Evolutionary conservation across 176 grass and related monocot species (phyloP).

Genomic region (Eragrostis curvula): DNA sequence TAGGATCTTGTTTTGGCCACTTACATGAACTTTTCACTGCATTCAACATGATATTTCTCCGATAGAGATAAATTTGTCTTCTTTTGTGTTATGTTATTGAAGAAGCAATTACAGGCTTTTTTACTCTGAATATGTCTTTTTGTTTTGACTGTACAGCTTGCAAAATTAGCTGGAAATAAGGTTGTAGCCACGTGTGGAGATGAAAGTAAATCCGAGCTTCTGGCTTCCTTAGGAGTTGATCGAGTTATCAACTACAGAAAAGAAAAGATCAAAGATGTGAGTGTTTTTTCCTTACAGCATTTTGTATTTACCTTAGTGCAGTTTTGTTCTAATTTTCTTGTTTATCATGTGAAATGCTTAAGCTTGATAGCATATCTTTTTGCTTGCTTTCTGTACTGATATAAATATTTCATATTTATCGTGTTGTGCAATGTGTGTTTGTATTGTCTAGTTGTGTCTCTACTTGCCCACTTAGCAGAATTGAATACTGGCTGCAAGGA

Average conservation of each 20-base stretch:
- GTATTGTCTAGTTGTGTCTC: not conserved
- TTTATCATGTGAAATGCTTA: not conserved
- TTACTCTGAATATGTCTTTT: not conserved
- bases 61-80: not conserved
- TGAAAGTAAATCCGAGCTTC: slow-evolving; percentile 78
- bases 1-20: slow-evolving; percentile 14
- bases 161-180: slow-evolving; percentile 97
- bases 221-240: slow-evolving; percentile 90
- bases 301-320: slow-evolving; percentile 25
- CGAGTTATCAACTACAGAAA: slow-evolving; percentile 93
- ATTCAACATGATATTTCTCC: slow-evolving; percentile 27
- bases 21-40: slow-evolving; percentile 22
- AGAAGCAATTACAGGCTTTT: not conserved
- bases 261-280: slow-evolving; percentile 73
- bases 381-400: slow-evolving; percentile 10
- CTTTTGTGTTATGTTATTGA: slow-evolving; percentile 34
- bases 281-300: slow-evolving; percentile 12
- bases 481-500: not conserved
- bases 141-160: slow-evolving; percentile 57
- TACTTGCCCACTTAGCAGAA: not conserved
- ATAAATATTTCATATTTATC: not conserved
- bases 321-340: not conserved
- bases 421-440: too few species aligned
- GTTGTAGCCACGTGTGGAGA: slow-evolving; percentile 98
- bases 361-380: slow-evolving; percentile 28